These are phyloP conservation scores for Silybum marianum DNA, from an alignment of 129 eudicot genomes.

Conservation along the genomic window DNA sequence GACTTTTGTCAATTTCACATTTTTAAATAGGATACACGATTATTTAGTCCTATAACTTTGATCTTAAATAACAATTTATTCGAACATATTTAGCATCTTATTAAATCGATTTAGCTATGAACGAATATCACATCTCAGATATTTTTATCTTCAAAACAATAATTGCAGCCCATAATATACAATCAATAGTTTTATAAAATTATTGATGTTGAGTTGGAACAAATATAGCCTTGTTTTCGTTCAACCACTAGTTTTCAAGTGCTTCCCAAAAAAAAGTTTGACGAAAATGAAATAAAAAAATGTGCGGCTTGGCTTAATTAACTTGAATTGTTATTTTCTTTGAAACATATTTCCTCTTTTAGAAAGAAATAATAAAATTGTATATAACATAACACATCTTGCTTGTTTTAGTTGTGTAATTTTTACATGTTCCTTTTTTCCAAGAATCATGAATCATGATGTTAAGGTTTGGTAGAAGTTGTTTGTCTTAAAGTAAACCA, in stretches of 20 bases:
- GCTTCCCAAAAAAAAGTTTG: background rate
- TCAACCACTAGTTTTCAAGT: slow-evolving; percentile 12
- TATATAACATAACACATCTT: slow-evolving; percentile 22
- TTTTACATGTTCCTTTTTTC: slow-evolving; percentile 17
- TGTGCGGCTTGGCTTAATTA: background rate
- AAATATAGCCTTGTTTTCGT: too few relatives aligned
- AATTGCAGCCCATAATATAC: background rate
- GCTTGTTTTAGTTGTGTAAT: slow-evolving; percentile 24
- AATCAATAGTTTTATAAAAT: too few relatives aligned
- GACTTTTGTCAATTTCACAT: too few relatives aligned
- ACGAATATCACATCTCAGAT: too few relatives aligned
- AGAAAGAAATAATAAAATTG: background rate
- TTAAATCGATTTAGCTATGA: too few relatives aligned
- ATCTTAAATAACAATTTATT: too few relatives aligned
- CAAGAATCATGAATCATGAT: slow-evolving; percentile 14
- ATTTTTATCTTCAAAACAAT: too few relatives aligned
- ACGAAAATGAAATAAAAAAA: slow-evolving; percentile 1
- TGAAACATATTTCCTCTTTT: slow-evolving; percentile 24
- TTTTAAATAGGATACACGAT: too few relatives aligned
- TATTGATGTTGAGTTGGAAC: background rate
- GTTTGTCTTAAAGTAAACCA: slow-evolving; percentile 34
- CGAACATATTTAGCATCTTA: too few relatives aligned
- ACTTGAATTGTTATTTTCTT: slow-evolving; percentile 18
- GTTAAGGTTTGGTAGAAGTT: slow-evolving; percentile 36
- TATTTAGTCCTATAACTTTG: background rate